Conservation (phyloP, 2,329 filamentous ascomycete genomes). For the Sarocladium kiliense region DNA sequence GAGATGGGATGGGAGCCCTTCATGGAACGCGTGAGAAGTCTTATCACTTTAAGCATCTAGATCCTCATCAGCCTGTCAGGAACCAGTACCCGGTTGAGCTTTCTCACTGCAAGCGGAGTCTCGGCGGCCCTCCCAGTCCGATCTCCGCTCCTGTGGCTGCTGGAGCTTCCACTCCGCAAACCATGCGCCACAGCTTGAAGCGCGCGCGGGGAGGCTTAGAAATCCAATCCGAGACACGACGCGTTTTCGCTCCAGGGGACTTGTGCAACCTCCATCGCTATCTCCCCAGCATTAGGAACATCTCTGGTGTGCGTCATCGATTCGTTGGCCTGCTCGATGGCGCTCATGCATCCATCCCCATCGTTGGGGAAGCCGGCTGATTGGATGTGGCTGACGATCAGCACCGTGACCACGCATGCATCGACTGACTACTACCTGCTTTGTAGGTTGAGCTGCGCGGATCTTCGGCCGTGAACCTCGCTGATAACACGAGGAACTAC, state of each 20-base stretch:
- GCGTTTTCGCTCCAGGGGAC: neutral
- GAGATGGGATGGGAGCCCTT: too few species aligned
- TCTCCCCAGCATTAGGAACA: neutral
- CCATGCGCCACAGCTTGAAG: neutral
- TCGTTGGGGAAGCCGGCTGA: neutral
- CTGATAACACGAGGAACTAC: too few species aligned
- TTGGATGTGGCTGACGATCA: neutral
- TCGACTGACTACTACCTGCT: neutral
- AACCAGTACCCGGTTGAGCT: neutral
- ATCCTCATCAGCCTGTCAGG: too few species aligned
- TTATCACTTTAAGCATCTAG: too few species aligned
- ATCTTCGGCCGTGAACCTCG: neutral
- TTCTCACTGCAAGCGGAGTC: neutral
- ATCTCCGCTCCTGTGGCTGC: neutral
- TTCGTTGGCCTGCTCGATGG: neutral
- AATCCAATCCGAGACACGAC: constrained; percentile 4
- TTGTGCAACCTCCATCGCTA: neutral
- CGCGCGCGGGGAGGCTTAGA: neutral
- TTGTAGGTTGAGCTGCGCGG: too few species aligned
- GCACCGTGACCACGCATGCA: neutral
- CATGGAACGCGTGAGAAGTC: too few species aligned
- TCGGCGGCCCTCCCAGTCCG: neutral
- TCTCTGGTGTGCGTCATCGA: constrained; percentile 9
- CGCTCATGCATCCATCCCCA: neutral
- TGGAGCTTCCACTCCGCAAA: constrained; percentile 3